A percentile compares a stretch with the other conserved stretches of the same genome.
Evolutionary conservation across 306 rosid genomes (phyloP).

Genomic region (Hippophae tibetana): DNA sequence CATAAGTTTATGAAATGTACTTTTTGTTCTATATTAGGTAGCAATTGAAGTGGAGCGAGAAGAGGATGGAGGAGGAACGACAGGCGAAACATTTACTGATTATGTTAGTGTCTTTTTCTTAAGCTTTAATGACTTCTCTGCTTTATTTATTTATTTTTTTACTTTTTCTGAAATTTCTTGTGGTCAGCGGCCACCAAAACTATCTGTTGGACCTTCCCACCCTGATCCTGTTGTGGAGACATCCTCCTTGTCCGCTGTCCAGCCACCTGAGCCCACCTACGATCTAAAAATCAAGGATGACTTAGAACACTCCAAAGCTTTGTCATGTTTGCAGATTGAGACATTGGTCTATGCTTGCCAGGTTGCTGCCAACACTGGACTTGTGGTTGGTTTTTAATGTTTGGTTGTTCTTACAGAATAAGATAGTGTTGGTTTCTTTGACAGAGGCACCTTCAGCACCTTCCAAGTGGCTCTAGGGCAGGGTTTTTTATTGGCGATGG

Average conservation of each 20-base stretch:
- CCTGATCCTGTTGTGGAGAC: conserved; percentile 98
- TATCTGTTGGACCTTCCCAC: conserved; percentile 86
- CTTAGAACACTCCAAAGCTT: conserved; percentile 53
- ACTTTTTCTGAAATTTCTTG: conserved; percentile 8
- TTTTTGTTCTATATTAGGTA: conserved; percentile 38
- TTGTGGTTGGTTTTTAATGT: conserved; percentile 15
- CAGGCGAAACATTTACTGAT: conserved; percentile 96
- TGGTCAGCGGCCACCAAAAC: conserved; percentile 84
- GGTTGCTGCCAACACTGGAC: conserved; percentile 49
- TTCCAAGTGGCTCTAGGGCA: conserved; percentile 61
- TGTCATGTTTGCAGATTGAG: conserved; percentile 97
- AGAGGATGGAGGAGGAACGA: conserved; percentile 94
- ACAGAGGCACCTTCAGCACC: conserved; percentile 92
- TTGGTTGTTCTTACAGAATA: conserved; percentile 15
- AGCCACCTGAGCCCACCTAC: conserved; percentile 97
- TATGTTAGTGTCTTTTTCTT: conserved; percentile 58
- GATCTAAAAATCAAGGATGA: conserved; percentile 60
- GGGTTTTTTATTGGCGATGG: conserved; percentile 98
- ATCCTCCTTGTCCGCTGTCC: conserved; percentile 92
- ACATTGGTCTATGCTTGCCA: conserved; percentile 93
- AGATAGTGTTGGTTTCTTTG: conserved; percentile 34
- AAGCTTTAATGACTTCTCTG: conserved; percentile 9
- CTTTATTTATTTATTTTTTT: conserved; percentile 3
- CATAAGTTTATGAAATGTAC: not conserved
- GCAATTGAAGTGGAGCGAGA: conserved; percentile 98